These are phyloP conservation scores for Sinapis alba DNA, from an alignment of 441 rosid species.

Conservation along the genomic window DNA sequence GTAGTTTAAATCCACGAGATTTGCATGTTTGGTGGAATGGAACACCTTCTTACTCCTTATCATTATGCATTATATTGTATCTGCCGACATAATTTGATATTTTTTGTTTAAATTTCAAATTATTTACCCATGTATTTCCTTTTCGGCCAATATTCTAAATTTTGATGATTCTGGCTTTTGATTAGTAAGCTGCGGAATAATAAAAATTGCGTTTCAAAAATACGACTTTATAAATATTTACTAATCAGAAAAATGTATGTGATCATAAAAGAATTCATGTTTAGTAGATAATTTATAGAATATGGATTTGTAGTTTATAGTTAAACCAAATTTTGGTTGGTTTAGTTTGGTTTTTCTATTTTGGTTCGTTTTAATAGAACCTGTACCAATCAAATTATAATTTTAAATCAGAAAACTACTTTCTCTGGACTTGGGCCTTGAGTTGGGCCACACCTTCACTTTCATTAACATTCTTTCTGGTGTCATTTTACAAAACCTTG, in stretches of 20 bases:
- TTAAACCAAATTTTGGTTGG: neutral
- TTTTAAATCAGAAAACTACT: neutral
- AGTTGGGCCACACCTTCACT: neutral
- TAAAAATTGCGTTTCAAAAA: too few species aligned
- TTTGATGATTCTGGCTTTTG: neutral
- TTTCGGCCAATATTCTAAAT: neutral
- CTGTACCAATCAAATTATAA: neutral
- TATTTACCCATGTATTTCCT: neutral
- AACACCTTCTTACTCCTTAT: neutral
- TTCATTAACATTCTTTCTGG: neutral
- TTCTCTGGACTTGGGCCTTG: neutral
- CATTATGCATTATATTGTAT: neutral
- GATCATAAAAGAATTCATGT: neutral
- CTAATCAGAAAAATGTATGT: neutral
- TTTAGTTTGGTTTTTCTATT: neutral
- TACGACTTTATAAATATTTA: too few species aligned
- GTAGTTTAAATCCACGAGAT: constrained; percentile 22
- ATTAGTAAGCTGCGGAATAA: neutral
- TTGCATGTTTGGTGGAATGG: constrained; percentile 7
- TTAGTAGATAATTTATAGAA: neutral
- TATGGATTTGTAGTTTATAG: neutral
- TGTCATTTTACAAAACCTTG: neutral
- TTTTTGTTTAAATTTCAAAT: neutral
- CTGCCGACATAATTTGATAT: neutral
- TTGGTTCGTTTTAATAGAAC: neutral